Evolutionary conservation across 2,329 filamentous ascomycete genomes (phyloP), one percentile per base, ranked within the genome.

Genomic region (Helotiales sp.): DNA sequence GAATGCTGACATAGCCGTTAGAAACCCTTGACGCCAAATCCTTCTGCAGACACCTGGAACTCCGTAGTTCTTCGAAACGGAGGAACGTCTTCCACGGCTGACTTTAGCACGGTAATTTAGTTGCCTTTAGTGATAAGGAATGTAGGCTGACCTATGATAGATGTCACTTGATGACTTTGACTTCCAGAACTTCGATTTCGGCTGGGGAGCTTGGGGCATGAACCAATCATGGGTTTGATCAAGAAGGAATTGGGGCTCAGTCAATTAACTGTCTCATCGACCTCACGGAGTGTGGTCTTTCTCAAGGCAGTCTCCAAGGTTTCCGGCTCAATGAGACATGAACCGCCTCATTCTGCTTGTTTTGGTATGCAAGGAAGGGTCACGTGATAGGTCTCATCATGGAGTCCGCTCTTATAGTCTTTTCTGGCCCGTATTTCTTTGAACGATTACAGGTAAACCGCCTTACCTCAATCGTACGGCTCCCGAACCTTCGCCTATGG

Each of bases 171-270:
- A 62, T 40, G 65, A 64, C 13, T 49, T 69, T n/a, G 61, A 58
- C 32, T 68, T 70, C 26, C 49, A 66, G 37, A 64, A 63, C 32
- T 65, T 70, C 17, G 69, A 70, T 43, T 58, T 70, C 13, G 64
- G 50, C 3, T 67, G 68, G 32, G 30, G 20, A 15, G 69, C 66
- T 24, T 70, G 69, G 69, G 66, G 65, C 30, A 61, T 67, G 37
- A 57, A 57, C n/a, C 62, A 67, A 47, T 69, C 64, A n/a, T 70
- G 66, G 61, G 15, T 61, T n/a, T 67, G 40, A 63, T 30, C 13
- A 20, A 11, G 6, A 49, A 10, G 47, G n/a, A 6, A 24, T 52
- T n/a, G 15, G n/a, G n/a, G 13, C 13, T 3, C 13, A 15, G 6
- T 17, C 6, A 5, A 2, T 15, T 43, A n/a, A n/a, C n/a, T 43